phyloP scores from a whole-genome alignment of 2,329 filamentous ascomycete genomes.

The Venturia pyrina region DNA sequence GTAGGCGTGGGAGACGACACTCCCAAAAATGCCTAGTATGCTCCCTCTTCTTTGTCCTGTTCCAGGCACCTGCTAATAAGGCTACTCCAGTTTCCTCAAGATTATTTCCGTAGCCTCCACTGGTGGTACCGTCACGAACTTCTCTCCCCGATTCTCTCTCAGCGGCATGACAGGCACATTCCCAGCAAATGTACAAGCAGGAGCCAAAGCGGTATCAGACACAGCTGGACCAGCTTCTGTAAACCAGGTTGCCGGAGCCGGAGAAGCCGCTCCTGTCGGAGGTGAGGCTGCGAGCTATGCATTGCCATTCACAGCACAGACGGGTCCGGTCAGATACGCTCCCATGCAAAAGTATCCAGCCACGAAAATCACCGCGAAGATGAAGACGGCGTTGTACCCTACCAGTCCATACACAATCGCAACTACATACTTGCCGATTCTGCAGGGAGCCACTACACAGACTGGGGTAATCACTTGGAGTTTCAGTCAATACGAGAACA shows the following conservation, averaged over 20 bases:
- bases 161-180: conserved; percentile 54
- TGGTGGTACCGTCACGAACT: conserved; percentile 49
- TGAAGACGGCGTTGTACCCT: conserved; percentile 40
- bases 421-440: conserved; percentile 34
- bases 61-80: conserved; percentile 4
- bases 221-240: conserved; percentile 22
- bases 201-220: conserved; percentile 14
- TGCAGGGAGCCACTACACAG: conserved; percentile 40
- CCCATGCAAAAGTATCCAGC: conserved; percentile 51
- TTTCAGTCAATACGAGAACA: conserved; percentile 45
- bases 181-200: conserved; percentile 34
- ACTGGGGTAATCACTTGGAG: conserved; percentile 38
- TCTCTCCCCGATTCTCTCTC: conserved; percentile 54
- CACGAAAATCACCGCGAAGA: conserved; percentile 47
- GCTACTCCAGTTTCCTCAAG: conserved; percentile 41
- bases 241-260: conserved; percentile 18
- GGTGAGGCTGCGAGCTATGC: conserved; percentile 23
- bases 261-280: conserved; percentile 14
- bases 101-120: conserved; percentile 46
- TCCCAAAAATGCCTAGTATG: conserved; percentile 48
- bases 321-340: conserved; percentile 48
- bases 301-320: conserved; percentile 47
- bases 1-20: conserved; percentile 30
- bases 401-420: conserved; percentile 46
- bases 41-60: conserved; percentile 7